These are phyloP conservation scores for Solanum microdontum DNA, from an alignment of 257 asterid genomes.

Conservation along the genomic window DNA sequence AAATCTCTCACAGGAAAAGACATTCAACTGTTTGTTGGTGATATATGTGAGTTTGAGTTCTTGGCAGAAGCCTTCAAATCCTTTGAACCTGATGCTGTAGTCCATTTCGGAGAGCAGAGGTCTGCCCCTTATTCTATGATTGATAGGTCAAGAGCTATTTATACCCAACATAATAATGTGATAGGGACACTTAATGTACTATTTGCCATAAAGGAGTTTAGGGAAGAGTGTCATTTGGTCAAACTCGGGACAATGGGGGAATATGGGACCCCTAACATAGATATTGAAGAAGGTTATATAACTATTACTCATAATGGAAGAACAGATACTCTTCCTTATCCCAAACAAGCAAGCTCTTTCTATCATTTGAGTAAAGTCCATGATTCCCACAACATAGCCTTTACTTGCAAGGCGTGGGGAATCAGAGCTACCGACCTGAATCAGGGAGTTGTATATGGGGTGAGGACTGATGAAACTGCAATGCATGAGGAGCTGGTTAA, in stretches of 20 bases:
- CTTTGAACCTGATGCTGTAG: conserved; percentile 76
- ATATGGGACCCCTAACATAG: conserved; percentile 93
- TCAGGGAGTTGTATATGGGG: conserved; percentile 95
- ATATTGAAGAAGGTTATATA: conserved; percentile 90
- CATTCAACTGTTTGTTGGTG: conserved; percentile 65
- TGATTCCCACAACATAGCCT: conserved; percentile 86
- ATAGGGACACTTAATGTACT: conserved; percentile 85
- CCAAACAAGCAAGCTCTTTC: conserved; percentile 91
- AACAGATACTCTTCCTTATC: conserved; percentile 87
- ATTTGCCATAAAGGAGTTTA: conserved; percentile 79
- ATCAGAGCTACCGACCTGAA: conserved; percentile 87
- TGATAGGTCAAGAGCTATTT: conserved; percentile 82
- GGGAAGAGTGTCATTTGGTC: conserved; percentile 90
- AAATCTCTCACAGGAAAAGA: conserved; percentile 69
- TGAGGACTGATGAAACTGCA: conserved; percentile 74
- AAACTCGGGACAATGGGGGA: conserved; percentile 99
- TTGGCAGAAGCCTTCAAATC: conserved; percentile 63
- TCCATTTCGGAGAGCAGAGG: conserved; percentile 94
- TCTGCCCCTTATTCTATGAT: conserved; percentile 98
- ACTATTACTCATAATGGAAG: conserved; percentile 87
- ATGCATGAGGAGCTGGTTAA: conserved; percentile 83
- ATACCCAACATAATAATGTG: conserved; percentile 83
- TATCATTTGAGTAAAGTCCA: conserved; percentile 94
- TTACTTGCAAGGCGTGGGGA: conserved; percentile 96
- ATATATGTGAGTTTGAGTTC: conserved; percentile 88